Evolutionary conservation across 495 filamentous ascomycete genomes (phyloP).

Genomic region (Penicillium antarcticum): DNA sequence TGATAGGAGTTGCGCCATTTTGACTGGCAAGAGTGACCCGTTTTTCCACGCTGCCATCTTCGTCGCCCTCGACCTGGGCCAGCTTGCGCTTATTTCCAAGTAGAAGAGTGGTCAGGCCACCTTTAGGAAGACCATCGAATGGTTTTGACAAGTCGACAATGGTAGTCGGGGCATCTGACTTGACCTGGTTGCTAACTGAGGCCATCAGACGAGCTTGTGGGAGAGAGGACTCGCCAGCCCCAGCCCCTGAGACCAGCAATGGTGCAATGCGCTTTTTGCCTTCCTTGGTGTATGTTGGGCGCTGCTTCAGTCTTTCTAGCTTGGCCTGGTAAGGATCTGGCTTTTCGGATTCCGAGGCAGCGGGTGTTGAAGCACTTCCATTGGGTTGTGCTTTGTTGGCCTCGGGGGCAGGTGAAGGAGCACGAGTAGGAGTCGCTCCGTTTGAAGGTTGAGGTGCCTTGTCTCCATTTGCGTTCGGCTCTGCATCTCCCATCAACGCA

Average conservation of each 20-base stretch:
- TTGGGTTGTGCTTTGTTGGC: conserved; percentile 38
- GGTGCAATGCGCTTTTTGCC: conserved; percentile 95
- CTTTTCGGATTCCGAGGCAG: conserved; percentile 49
- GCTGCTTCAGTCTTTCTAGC: conserved; percentile 77
- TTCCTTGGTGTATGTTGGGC: conserved; percentile 93
- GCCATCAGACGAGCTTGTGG: conserved; percentile 81
- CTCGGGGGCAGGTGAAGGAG: conserved; percentile 33
- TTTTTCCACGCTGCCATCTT: conserved; percentile 66
- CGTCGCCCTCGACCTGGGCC: conserved; percentile 60
- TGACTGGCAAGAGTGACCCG: conserved; percentile 52
- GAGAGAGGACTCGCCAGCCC: conserved; percentile 78
- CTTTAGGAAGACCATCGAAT: conserved; percentile 88
- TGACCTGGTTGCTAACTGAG: conserved; percentile 53
- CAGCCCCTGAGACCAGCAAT: conserved; percentile 80
- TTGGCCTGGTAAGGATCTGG: conserved; percentile 62
- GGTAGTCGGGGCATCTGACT: conserved; percentile 74
- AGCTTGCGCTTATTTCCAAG: conserved; percentile 91
- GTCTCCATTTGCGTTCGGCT: conserved; percentile 42
- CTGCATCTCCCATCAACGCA: conserved; percentile 85
- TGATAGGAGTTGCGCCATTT: conserved; percentile 67
- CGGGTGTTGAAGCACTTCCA: conserved; percentile 29
- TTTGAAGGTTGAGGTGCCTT: conserved; percentile 33
- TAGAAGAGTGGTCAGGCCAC: conserved; percentile 78
- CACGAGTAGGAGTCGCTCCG: conserved; percentile 39
- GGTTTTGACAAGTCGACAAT: conserved; percentile 91